Percentiles rank a stretch among this genome's conserved stretches.
Evolutionary conservation across 2,329 filamentous ascomycete species (phyloP).

Genomic region (Xylaria sp.): DNA sequence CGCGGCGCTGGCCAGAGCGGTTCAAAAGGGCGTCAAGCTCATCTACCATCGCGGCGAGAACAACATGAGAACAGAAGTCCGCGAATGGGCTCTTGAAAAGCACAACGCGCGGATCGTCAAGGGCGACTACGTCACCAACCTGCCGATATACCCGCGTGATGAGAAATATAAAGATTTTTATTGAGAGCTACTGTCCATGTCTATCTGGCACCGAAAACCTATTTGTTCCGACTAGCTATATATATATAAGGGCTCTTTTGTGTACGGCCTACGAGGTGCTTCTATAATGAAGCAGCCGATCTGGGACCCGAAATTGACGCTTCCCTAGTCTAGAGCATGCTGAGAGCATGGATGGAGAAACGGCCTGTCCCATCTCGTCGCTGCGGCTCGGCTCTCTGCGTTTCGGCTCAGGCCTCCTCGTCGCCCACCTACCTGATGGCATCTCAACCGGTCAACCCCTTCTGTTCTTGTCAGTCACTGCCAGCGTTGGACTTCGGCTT

Average conservation of each 20-base stretch:
- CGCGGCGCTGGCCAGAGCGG: conserved; percentile 38
- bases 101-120: conserved; percentile 38
- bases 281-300: no score
- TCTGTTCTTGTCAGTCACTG: no score
- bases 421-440: no score
- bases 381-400: no score
- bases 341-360: no score
- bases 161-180: conserved; percentile 16
- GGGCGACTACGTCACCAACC: conserved; percentile 25
- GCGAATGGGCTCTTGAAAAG: conserved; percentile 40
- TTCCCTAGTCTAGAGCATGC: background rate
- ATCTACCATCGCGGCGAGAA: conserved; percentile 38
- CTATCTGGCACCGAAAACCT: background rate
- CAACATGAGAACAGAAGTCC: conserved; percentile 30
- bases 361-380: no score
- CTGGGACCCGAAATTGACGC: background rate
- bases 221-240: no score
- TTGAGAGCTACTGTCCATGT: background rate
- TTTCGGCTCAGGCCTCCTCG: no score
- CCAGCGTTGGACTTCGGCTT: no score
- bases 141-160: conserved; percentile 16
- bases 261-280: no score
- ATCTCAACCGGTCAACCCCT: no score
- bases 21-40: conserved; percentile 40
- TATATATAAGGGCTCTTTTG: no score